A percentile compares a stretch with the other conserved stretches of the same genome.
These are phyloP conservation scores for Penicillium crystallinum DNA, from an alignment of 495 filamentous ascomycete species.

Conservation along the genomic window DNA sequence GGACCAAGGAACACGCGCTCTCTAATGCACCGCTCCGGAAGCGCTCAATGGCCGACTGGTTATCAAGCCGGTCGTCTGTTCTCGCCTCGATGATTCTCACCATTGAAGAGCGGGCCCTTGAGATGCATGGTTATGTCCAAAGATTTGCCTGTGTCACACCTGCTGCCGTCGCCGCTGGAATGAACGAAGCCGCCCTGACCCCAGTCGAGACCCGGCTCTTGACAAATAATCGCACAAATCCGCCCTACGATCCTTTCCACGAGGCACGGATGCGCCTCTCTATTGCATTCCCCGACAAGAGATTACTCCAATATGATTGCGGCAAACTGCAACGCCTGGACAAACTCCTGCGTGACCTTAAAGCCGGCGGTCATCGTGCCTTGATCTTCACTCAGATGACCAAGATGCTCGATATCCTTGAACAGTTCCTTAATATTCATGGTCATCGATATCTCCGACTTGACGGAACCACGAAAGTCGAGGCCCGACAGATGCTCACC, in stretches of 20 bases:
- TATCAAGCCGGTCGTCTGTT: slow-evolving; percentile 62
- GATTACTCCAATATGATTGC: slow-evolving; percentile 94
- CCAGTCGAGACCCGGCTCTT: slow-evolving; percentile 56
- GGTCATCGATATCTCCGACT: slow-evolving; percentile 94
- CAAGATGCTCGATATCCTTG: slow-evolving; percentile 93
- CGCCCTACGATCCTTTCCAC: slow-evolving; percentile 78
- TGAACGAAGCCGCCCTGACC: slow-evolving; percentile 61
- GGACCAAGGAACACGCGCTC: slow-evolving; percentile 42
- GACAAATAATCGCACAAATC: slow-evolving; percentile 47
- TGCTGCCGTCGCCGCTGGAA: slow-evolving; percentile 73
- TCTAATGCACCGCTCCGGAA: slow-evolving; percentile 38
- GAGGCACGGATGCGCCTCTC: slow-evolving; percentile 87
- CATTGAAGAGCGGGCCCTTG: slow-evolving; percentile 62
- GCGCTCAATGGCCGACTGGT: slow-evolving; percentile 59
- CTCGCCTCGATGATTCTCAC: slow-evolving; percentile 69
- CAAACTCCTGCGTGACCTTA: slow-evolving; percentile 76
- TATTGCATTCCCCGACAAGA: slow-evolving; percentile 95
- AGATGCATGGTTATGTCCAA: slow-evolving; percentile 68
- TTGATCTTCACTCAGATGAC: slow-evolving; percentile 99
- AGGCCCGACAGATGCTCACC: slow-evolving; percentile 90
- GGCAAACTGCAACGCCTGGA: slow-evolving; percentile 93
- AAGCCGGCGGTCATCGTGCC: slow-evolving; percentile 85
- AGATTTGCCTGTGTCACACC: slow-evolving; percentile 91
- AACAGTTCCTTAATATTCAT: slow-evolving; percentile 97
- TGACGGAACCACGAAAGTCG: slow-evolving; percentile 90